phyloP scores from a whole-genome alignment of 2,329 filamentous ascomycete species.

The Camptophora hylomeconis region DNA sequence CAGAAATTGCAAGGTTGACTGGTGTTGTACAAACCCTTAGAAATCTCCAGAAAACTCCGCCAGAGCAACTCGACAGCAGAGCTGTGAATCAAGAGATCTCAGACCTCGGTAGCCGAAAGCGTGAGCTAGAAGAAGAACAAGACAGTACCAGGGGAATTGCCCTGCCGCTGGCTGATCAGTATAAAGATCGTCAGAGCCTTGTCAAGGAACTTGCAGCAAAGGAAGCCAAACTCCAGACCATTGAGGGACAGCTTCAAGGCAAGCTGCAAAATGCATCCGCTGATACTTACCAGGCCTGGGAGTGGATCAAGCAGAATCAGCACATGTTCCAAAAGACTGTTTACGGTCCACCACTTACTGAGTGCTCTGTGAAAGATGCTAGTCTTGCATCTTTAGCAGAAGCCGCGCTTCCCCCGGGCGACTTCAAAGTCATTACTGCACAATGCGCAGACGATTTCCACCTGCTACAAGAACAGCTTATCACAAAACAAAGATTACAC shows the following conservation, averaged over 20 bases:
- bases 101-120: slow-evolving; percentile 9
- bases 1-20: slow-evolving; percentile 38
- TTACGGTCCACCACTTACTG: slow-evolving; percentile 68
- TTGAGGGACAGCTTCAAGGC: slow-evolving; percentile 58
- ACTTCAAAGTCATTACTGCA: slow-evolving; percentile 54
- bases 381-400: slow-evolving; percentile 52
- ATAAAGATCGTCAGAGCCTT: slow-evolving; percentile 24
- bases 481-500: slow-evolving; percentile 49
- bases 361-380: slow-evolving; percentile 64
- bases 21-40: slow-evolving; percentile 51
- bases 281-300: slow-evolving; percentile 60
- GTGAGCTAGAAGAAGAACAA: slow-evolving; percentile 28
- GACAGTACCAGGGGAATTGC: slow-evolving; percentile 11
- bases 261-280: slow-evolving; percentile 47
- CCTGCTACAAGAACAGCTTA: slow-evolving; percentile 54
- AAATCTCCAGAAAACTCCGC: slow-evolving; percentile 47
- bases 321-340: slow-evolving; percentile 60
- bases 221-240: slow-evolving; percentile 53
- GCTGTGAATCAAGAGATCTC: slow-evolving; percentile 10
- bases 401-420: slow-evolving; percentile 38
- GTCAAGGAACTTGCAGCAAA: slow-evolving; percentile 34
- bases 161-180: slow-evolving; percentile 24
- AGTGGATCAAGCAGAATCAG: slow-evolving; percentile 66
- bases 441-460: slow-evolving; percentile 65
- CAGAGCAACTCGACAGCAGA: slow-evolving; percentile 48